Evolutionary conservation across 176 grass and related monocot genomes (phyloP), one percentile per base, ranked within the genome.

Genomic region (Pontederia crassipes): DNA sequence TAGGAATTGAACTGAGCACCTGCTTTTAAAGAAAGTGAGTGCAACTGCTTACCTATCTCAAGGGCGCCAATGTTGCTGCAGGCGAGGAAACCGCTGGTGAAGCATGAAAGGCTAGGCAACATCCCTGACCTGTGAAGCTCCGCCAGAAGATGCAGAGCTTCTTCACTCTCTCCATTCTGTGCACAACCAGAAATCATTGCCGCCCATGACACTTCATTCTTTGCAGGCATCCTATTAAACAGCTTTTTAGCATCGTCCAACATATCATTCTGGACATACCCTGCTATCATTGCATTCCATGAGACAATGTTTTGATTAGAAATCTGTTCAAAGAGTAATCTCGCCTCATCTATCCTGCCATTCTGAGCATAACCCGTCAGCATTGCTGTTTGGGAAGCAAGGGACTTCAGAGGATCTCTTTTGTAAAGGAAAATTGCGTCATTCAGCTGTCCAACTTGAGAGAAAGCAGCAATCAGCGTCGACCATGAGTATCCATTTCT

Each of bases 401-500:
- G 51, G 18, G 82, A 77, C 55, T 89, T 82, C 52, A 71, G 12
- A 62, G 72, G 81, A 45, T 89, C 86, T 70, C 72, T 85, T 17
- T 85, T 46, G 9, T 73, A 82, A 61, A 89, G 0, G 24, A 55
- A 61, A 28, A 81, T 57, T 57, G 83, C 80, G 75, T 68, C 75
- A 71, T 85, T 75, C 13, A 94, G 73, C 45, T 12, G 66, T 8
- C 67, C 79, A 78, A 58, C 80, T 65, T 67, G 40, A 49, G 83
- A 76, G 45, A 80, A 52, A 10, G 68, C 63, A 27, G 81, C n/a
- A 2, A 89, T 74, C 78, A 89, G 85, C 10, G 81, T 89, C 49
- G 86, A 85, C 81, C 78, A 89, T 55, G 86, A 79, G 52, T 85
- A 89, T 64, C 82, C 81, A 76, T 89, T 85, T 75, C 55, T 85